phyloP scores from a whole-genome alignment of 345 rosid species.

The Pistacia atlantica region DNA sequence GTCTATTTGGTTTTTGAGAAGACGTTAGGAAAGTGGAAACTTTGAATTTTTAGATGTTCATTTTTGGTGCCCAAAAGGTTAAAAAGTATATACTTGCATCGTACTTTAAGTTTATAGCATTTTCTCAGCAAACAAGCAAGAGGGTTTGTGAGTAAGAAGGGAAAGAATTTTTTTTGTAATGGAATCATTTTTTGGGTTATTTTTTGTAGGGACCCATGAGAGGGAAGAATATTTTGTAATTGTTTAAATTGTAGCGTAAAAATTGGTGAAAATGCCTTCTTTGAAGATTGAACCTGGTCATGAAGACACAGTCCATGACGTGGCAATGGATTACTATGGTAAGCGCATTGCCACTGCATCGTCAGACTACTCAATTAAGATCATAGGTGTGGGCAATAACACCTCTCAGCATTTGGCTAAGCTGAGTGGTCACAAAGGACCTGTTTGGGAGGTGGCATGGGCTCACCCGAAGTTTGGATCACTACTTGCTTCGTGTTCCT shows the following conservation, averaged over 20 bases:
- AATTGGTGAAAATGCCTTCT: constrained; percentile 22
- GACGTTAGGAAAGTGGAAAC: neutral
- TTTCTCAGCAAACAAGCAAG: neutral
- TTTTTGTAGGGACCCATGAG: neutral
- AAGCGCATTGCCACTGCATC: constrained; percentile 29
- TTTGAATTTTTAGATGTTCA: neutral
- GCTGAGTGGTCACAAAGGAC: constrained; percentile 27
- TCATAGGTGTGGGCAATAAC: constrained; percentile 24
- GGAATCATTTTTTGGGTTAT: neutral
- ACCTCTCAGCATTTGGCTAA: constrained; percentile 26
- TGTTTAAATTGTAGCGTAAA: neutral
- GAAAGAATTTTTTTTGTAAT: neutral
- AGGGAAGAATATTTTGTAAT: neutral
- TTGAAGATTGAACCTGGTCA: constrained; percentile 29
- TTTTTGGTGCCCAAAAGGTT: neutral
- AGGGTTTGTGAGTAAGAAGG: neutral
- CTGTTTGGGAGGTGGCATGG: constrained; percentile 30
- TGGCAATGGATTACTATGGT: constrained; percentile 31
- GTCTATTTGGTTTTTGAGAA: neutral
- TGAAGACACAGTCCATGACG: constrained; percentile 26
- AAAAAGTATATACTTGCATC: too few species aligned
- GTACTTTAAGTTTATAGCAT: neutral
- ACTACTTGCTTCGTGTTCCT: constrained; percentile 25
- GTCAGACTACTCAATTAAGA: constrained; percentile 24
- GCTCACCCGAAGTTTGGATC: constrained; percentile 32